Percentiles rank a stretch among this genome's conserved stretches.
These are phyloP conservation scores for Chrysosporium keratinophilum DNA, from an alignment of 2,329 filamentous ascomycete genomes.

Conservation along the genomic window DNA sequence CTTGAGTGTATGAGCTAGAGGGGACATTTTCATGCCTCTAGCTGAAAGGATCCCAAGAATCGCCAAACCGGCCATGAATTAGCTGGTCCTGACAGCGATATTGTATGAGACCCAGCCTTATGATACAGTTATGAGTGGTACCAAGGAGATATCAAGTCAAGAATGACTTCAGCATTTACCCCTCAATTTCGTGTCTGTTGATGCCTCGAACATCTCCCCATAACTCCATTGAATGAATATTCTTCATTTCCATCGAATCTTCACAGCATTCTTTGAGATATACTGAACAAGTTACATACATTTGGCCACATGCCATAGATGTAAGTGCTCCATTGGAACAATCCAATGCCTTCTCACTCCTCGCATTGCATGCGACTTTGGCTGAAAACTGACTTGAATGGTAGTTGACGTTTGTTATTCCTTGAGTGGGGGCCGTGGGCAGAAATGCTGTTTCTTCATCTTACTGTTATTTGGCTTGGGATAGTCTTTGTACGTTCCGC, in stretches of 20 bases:
- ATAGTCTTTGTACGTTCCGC: slow-evolving; percentile 1
- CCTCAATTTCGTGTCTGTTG: not conserved
- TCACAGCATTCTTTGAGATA: not conserved
- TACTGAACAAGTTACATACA: not conserved
- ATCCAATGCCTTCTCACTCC: not conserved
- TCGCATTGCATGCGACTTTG: not conserved
- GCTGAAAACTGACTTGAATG: not conserved
- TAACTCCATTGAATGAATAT: not conserved
- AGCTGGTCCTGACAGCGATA: not conserved
- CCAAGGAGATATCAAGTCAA: slow-evolving; percentile 3
- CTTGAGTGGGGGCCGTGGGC: not conserved
- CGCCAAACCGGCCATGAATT: not conserved
- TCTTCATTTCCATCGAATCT: not conserved
- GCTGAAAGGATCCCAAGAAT: not conserved
- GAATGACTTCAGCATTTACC: not conserved
- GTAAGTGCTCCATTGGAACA: not conserved
- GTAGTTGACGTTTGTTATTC: not conserved
- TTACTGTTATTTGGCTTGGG: slow-evolving; percentile 6
- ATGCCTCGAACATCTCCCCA: not conserved
- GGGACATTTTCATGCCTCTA: not conserved
- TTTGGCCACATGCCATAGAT: not conserved
- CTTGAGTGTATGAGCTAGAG: not conserved
- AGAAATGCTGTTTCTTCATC: slow-evolving; percentile 6
- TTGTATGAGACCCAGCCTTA: not conserved
- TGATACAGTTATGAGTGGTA: not conserved